These are phyloP conservation scores for Ogataea salicorniae DNA, from an alignment of 805 yeast species.

Conservation along the genomic window DNA sequence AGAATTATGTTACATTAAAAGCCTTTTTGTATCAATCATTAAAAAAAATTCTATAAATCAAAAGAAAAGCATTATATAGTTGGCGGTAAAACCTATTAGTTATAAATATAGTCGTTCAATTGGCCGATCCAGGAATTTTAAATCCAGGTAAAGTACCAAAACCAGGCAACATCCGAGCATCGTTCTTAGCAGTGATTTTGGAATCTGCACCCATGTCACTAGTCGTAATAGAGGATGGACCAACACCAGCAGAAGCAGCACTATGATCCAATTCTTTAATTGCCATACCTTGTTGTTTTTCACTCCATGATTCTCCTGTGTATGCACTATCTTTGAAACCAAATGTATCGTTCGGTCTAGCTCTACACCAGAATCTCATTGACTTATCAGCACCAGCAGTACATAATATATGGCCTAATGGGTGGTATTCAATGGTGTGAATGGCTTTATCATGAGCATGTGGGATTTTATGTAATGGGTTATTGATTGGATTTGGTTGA, in stretches of 20 bases:
- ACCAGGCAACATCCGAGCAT: conserved; percentile 16
- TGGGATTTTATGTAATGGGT: conserved; percentile 57
- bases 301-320: conserved; percentile 37
- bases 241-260: background rate
- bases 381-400: conserved; percentile 94
- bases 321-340: conserved; percentile 80
- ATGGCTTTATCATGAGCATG: conserved; percentile 93
- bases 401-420: conserved; percentile 84
- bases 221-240: background rate
- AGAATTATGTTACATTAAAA: no score
- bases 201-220: conserved; percentile 1
- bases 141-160: conserved; percentile 1
- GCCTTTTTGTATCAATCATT: no score
- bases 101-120: no score
- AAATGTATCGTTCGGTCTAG: conserved; percentile 83
- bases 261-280: conserved; percentile 5
- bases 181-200: conserved; percentile 17
- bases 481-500: conserved; percentile 25
- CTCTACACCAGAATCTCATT: conserved; percentile 90
- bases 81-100: no score
- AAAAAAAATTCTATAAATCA: no score
- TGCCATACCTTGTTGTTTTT: conserved; percentile 18
- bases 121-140: no score
- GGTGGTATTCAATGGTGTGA: conserved; percentile 87
- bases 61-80: no score